Evolutionary conservation across 2,329 filamentous ascomycete species (phyloP).

Genomic region (Cladophialophora yegresii): DNA sequence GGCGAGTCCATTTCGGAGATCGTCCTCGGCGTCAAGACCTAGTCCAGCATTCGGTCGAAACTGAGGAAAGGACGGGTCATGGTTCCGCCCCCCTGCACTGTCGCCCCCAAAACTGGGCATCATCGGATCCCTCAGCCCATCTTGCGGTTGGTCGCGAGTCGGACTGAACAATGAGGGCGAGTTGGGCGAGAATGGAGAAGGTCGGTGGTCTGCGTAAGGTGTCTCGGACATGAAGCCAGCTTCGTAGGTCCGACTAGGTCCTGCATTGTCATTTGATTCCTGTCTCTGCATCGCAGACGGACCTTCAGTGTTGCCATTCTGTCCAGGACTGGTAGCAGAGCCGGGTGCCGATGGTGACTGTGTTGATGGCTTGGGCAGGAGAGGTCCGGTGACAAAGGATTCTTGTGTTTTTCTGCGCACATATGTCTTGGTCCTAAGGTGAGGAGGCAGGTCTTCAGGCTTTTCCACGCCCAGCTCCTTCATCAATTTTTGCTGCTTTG

Average conservation of each 20-base stretch:
- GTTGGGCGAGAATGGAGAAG: slow-evolving; percentile 43
- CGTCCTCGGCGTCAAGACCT: slow-evolving; percentile 37
- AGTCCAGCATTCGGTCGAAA: slow-evolving; percentile 31
- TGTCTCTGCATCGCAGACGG: slow-evolving; percentile 40
- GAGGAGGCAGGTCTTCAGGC: slow-evolving; percentile 83
- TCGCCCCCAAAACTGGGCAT: slow-evolving; percentile 29
- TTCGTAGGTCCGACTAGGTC: slow-evolving; percentile 35
- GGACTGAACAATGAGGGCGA: slow-evolving; percentile 50
- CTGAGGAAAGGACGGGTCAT: slow-evolving; percentile 40
- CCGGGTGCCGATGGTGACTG: slow-evolving; percentile 36
- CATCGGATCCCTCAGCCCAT: slow-evolving; percentile 33
- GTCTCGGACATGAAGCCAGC: slow-evolving; percentile 22
- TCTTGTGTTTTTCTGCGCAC: slow-evolving; percentile 69
- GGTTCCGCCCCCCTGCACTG: slow-evolving; percentile 34
- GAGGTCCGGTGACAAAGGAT: slow-evolving; percentile 30
- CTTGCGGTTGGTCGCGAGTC: slow-evolving; percentile 35
- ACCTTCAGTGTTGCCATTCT: slow-evolving; percentile 35
- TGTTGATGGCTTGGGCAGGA: slow-evolving; percentile 30
- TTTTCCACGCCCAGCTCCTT: slow-evolving; percentile 84
- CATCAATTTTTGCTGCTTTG: slow-evolving; percentile 95
- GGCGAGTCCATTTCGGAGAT: slow-evolving; percentile 36
- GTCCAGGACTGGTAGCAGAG: slow-evolving; percentile 38
- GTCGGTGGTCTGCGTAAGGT: slow-evolving; percentile 27
- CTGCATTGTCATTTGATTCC: slow-evolving; percentile 40
- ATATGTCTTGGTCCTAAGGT: slow-evolving; percentile 75